Conservation (phyloP, 805 yeast genomes). For the Yamadazyma phyllophila region DNA sequence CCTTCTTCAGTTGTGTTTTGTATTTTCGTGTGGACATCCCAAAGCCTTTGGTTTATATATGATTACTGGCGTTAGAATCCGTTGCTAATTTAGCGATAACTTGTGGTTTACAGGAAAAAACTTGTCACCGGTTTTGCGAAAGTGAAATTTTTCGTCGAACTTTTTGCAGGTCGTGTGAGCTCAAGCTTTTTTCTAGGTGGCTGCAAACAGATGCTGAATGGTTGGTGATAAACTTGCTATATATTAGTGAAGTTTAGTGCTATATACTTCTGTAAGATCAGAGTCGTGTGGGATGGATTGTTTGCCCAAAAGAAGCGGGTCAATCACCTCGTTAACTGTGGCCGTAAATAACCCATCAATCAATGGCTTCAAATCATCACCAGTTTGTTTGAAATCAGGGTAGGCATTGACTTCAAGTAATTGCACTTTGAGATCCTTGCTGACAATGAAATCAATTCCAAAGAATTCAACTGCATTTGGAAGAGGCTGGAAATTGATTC, state of each 20-base stretch:
- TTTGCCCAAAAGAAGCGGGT: slow-evolving; percentile 42
- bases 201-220: slow-evolving; percentile 1
- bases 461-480: slow-evolving; percentile 79
- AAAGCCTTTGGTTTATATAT: neutral
- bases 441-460: slow-evolving; percentile 86
- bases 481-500: slow-evolving; percentile 80
- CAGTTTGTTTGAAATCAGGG: slow-evolving; percentile 97
- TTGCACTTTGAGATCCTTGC: slow-evolving; percentile 49
- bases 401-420: slow-evolving; percentile 87
- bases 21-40: slow-evolving; percentile 33
- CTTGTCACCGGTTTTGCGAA: slow-evolving; percentile 8
- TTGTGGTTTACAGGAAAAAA: slow-evolving; percentile 1
- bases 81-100: neutral
- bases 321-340: slow-evolving; percentile 47
- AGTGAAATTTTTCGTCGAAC: slow-evolving; percentile 11
- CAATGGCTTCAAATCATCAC: slow-evolving; percentile 62
- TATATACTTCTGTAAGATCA: slow-evolving; percentile 39
- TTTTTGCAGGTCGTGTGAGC: slow-evolving; percentile 9
- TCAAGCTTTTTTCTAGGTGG: neutral
- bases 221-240: neutral
- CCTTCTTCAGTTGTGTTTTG: slow-evolving; percentile 49
- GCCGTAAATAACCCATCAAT: slow-evolving; percentile 66
- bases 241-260: neutral
- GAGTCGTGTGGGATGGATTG: slow-evolving; percentile 7
- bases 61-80: slow-evolving; percentile 1